Evolutionary conservation across 805 yeast species (phyloP).

Genomic region (Candida stauntonica): DNA sequence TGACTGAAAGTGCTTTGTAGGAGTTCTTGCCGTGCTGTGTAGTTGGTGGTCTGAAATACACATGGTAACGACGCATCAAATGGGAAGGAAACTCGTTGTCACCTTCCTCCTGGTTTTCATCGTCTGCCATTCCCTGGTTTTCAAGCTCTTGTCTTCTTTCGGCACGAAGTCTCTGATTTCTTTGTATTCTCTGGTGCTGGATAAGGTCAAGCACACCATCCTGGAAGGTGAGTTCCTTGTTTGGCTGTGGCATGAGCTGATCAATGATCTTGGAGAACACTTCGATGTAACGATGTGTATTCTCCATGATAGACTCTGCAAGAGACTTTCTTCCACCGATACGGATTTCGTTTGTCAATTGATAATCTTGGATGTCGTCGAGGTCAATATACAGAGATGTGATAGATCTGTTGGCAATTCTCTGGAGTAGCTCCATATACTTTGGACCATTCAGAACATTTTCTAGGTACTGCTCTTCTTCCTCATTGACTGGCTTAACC

Average conservation of each 20-base stretch:
- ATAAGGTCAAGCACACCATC: slow-evolving; percentile 94
- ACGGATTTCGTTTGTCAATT: slow-evolving; percentile 38
- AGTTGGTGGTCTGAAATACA: slow-evolving; percentile 82
- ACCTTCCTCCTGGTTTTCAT: slow-evolving; percentile 26
- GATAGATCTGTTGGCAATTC: slow-evolving; percentile 78
- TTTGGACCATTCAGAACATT: slow-evolving; percentile 49
- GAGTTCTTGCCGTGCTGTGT: slow-evolving; percentile 27
- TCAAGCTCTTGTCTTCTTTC: slow-evolving; percentile 62
- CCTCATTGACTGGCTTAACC: slow-evolving; percentile 22
- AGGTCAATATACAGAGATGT: slow-evolving; percentile 69
- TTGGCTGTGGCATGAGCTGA: slow-evolving; percentile 81
- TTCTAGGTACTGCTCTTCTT: slow-evolving; percentile 23
- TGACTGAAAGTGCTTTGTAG: slow-evolving; percentile 69
- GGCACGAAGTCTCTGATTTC: slow-evolving; percentile 69
- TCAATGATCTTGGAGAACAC: slow-evolving; percentile 73
- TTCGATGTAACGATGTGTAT: slow-evolving; percentile 77
- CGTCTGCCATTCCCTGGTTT: slow-evolving; percentile 33
- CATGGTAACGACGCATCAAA: slow-evolving; percentile 77
- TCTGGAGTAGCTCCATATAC: slow-evolving; percentile 69
- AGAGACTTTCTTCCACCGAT: slow-evolving; percentile 33
- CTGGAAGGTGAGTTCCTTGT: slow-evolving; percentile 68
- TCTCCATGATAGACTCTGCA: slow-evolving; percentile 58
- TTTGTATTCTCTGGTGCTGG: slow-evolving; percentile 79
- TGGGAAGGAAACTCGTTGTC: slow-evolving; percentile 72
- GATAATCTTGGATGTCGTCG: slow-evolving; percentile 77